Evolutionary conservation across 1,139 yeast species (phyloP), one percentile per base, ranked within the genome.

Genomic region (Protomyces gravidus): DNA sequence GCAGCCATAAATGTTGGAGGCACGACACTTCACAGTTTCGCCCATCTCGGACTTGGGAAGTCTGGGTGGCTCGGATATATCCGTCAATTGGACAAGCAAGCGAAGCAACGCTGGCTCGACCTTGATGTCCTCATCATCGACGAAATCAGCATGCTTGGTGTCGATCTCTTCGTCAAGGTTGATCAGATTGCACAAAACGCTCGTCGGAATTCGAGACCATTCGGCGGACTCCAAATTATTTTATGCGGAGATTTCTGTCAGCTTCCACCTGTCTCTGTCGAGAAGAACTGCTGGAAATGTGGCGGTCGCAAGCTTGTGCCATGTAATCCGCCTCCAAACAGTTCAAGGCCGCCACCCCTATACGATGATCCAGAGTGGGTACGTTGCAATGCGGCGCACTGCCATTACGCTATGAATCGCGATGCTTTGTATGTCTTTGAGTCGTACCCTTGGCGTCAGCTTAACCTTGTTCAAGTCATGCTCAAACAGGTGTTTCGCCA

Each of bases 1-100:
- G 97, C 97, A 0, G 96, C 96, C 1, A 86, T 92, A 68, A 88
- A 89, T 69, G 84, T 89, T 62, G 95, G 95, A 2, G 97, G 97
- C 23, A 79, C 80, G 45, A 89, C 97, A 0, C 71, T 89, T 1
- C 96, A 89, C 69, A 83, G 92, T 23, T 89, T 84, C 73, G 84
- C 95, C 0, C 96, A 96, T 0, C 83, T 89, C 45, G 96, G 96
- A 0, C 71, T 88, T 6, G 96, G 92, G 4, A 69, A 72, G 21
- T 83, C 78, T 15, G 72, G 1, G 75, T 70, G 0, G 72, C 73
- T 0, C 68, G 70, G 2, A 69, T 88, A 21, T 70, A 81, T 11
- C 80, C 77, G 63, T 84, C 79, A 64, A 78, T 88, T 9, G 45
- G 81, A 81, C 55, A 78, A 76, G 60, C 80, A 79, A 62, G 79